A percentile compares a stretch with the other conserved stretches of the same genome.
These are phyloP conservation scores for Alternaria hordeiaustralica DNA, from an alignment of 2,329 filamentous ascomycete genomes.

Conservation along the genomic window DNA sequence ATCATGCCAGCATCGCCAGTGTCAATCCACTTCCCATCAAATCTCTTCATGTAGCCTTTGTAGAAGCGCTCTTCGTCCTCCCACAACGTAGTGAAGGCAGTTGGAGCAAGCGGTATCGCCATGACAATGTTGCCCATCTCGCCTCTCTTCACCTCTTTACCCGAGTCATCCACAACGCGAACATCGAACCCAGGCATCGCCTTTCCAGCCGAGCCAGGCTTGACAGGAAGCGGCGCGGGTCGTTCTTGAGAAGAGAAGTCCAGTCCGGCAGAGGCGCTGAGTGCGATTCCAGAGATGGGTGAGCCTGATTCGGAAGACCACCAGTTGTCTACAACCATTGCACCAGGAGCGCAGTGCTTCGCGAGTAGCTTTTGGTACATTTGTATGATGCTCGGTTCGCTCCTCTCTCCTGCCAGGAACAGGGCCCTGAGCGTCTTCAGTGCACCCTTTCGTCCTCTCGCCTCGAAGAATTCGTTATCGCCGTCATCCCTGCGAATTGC, in stretches of 20 bases:
- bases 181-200: slow-evolving; percentile 93
- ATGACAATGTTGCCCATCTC: slow-evolving; percentile 93
- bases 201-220: slow-evolving; percentile 87
- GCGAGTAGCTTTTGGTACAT: slow-evolving; percentile 78
- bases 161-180: slow-evolving; percentile 80
- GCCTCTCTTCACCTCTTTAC: slow-evolving; percentile 71
- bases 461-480: slow-evolving; percentile 69
- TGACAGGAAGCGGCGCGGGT: slow-evolving; percentile 65
- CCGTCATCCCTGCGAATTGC: slow-evolving; percentile 89
- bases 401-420: slow-evolving; percentile 88
- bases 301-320: slow-evolving; percentile 76
- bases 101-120: slow-evolving; percentile 80
- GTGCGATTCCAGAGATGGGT: slow-evolving; percentile 70
- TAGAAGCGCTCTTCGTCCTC: slow-evolving; percentile 86
- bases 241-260: slow-evolving; percentile 55
- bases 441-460: slow-evolving; percentile 70
- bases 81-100: slow-evolving; percentile 86
- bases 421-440: slow-evolving; percentile 75
- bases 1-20: slow-evolving; percentile 91
- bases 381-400: slow-evolving; percentile 82
- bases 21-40: slow-evolving; percentile 82
- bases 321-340: slow-evolving; percentile 74
- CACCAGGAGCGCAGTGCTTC: slow-evolving; percentile 68
- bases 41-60: slow-evolving; percentile 81
- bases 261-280: slow-evolving; percentile 67